These are phyloP conservation scores for Sporisorium graminicola DNA, from an alignment of 1,284 basidiomycete species.

Conservation along the genomic window DNA sequence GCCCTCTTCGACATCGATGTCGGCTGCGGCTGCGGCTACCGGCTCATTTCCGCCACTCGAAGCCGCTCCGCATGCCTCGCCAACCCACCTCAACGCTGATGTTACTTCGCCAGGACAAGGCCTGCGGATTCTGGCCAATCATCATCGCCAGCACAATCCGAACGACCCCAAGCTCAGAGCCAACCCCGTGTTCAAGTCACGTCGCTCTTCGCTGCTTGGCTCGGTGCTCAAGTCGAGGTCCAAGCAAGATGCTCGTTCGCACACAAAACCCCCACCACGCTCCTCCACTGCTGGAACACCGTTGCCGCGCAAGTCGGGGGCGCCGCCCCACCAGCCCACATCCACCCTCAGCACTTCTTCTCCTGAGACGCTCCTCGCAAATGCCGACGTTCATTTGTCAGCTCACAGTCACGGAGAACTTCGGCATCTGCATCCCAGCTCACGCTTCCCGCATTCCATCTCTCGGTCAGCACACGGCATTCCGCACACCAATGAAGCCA, in stretches of 20 bases:
- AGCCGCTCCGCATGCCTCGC: not conserved
- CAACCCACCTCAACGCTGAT: not conserved
- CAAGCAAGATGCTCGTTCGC: slow-evolving; percentile 12
- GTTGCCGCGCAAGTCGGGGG: slow-evolving; percentile 1
- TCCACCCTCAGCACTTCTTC: not conserved
- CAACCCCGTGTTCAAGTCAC: slow-evolving; percentile 36
- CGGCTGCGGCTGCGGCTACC: not conserved
- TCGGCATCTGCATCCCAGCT: not conserved
- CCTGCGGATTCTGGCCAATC: slow-evolving; percentile 37
- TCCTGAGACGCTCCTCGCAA: not conserved
- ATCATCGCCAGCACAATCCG: slow-evolving; percentile 49
- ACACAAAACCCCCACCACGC: not conserved
- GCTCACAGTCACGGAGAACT: not conserved
- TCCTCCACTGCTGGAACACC: not conserved
- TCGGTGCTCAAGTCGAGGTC: slow-evolving; percentile 36
- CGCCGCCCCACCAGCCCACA: slow-evolving; percentile 15
- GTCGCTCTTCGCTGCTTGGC: slow-evolving; percentile 37
- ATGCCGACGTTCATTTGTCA: not conserved
- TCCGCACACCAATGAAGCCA: not conserved
- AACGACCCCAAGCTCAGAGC: slow-evolving; percentile 43
- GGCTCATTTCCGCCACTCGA: not conserved
- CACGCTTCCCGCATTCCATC: not conserved
- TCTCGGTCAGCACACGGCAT: not conserved
- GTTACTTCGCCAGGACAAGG: slow-evolving; percentile 1
- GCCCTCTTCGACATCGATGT: not conserved